phyloP scores from a whole-genome alignment of 2,329 filamentous ascomycete genomes.

The Sporothrix phasma region DNA sequence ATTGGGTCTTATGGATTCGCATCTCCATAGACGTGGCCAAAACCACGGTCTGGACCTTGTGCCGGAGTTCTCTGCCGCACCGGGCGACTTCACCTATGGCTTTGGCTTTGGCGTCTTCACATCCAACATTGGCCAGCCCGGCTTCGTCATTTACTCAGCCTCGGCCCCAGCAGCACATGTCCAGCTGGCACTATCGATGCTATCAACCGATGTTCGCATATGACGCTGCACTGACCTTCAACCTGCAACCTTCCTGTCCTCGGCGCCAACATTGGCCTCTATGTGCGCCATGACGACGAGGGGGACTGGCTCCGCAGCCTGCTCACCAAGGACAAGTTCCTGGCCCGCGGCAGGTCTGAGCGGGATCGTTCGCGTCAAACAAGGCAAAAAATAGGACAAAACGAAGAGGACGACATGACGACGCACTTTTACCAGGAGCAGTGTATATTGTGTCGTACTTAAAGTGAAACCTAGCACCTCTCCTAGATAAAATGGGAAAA shows the following conservation, averaged over 20 bases:
- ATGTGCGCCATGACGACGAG: constrained; percentile 33
- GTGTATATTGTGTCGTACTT: not conserved
- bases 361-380: not conserved
- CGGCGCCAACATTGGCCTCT: constrained; percentile 35
- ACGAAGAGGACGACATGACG: not conserved
- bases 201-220: constrained; percentile 15
- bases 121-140: constrained; percentile 10
- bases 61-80: constrained; percentile 7
- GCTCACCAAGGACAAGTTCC: constrained; percentile 32
- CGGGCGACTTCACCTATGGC: constrained; percentile 9
- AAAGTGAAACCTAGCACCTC: not conserved
- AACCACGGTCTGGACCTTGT: constrained; percentile 2
- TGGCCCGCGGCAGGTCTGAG: constrained; percentile 21
- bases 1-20: too few species aligned
- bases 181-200: constrained; percentile 9
- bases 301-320: constrained; percentile 36
- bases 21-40: not conserved
- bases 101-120: constrained; percentile 9
- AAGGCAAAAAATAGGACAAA: not conserved
- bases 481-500: not conserved
- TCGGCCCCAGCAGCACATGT: constrained; percentile 11
- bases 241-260: constrained; percentile 23
- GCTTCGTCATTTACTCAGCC: constrained; percentile 8
- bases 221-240: too few species aligned
- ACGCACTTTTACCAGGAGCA: not conserved